Conservation (phyloP, 148 eudicot genomes). For the Silene uniflora region DNA sequence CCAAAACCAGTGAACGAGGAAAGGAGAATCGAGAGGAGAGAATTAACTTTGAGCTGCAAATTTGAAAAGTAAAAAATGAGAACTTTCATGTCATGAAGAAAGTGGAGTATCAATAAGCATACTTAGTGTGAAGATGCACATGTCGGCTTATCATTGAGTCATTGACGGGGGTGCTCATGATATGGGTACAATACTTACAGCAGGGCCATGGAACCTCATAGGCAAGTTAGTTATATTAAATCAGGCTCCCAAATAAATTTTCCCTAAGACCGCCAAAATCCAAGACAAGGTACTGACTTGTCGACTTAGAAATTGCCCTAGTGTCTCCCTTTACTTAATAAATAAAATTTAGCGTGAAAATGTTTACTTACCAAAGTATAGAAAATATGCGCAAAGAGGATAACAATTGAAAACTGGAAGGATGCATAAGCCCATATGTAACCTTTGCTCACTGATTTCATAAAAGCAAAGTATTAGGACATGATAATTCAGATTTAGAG, state of each 20-base stretch:
- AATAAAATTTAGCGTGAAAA: neutral
- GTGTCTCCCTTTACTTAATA: no score
- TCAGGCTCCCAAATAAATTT: no score
- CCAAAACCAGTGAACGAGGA: constrained; percentile 37
- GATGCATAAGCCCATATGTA: constrained; percentile 39
- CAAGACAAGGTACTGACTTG: no score
- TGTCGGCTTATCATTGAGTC: no score
- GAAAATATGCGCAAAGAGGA: constrained; percentile 35
- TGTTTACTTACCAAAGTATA: constrained; percentile 27
- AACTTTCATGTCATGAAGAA: constrained; percentile 6
- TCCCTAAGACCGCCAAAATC: no score
- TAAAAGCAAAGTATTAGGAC: constrained; percentile 8
- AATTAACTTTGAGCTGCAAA: constrained; percentile 30
- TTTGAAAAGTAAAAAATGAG: neutral
- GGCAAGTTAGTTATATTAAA: no score
- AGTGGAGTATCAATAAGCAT: neutral
- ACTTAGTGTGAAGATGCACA: no score
- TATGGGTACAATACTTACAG: no score
- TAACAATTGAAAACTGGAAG: constrained; percentile 35
- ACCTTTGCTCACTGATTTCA: constrained; percentile 29
- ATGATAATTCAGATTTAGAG: neutral
- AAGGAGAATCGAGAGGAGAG: constrained; percentile 33
- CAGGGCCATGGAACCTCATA: no score
- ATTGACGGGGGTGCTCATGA: no score
- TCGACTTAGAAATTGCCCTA: no score